Conservation (phyloP, 345 rosid species). For the Citropsis articulata region DNA sequence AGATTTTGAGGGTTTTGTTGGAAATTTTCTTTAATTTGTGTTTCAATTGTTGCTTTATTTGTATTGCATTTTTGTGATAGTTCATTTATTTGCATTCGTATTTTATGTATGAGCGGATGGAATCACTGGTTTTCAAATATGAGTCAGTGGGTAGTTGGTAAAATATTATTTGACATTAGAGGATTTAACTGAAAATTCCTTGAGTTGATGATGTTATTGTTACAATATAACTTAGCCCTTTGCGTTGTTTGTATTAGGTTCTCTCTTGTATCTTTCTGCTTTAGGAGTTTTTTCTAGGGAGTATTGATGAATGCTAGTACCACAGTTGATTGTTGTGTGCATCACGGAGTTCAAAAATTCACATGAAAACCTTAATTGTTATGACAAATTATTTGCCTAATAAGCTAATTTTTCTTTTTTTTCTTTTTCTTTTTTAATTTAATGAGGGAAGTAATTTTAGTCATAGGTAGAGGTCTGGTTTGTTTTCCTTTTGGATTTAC, state of each 20-base stretch:
- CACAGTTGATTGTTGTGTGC: background rate
- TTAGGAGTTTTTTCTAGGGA: background rate
- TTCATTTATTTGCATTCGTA: background rate
- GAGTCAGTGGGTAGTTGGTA: background rate
- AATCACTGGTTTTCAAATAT: background rate
- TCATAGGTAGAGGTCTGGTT: background rate
- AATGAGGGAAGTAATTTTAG: background rate
- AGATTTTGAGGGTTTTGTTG: background rate
- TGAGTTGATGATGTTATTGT: background rate
- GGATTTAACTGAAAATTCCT: background rate
- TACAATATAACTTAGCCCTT: background rate
- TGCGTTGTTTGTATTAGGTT: background rate
- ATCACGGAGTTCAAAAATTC: background rate
- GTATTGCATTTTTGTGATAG: background rate
- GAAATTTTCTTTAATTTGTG: background rate
- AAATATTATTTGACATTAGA: background rate
- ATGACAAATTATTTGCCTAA: background rate
- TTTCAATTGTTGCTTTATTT: background rate
- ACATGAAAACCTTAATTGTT: background rate
- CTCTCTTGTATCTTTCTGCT: background rate
- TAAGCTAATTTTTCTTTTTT: background rate
- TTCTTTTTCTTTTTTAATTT: background rate
- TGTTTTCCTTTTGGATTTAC: background rate
- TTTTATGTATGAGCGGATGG: background rate
- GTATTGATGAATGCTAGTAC: background rate